Conservation (phyloP, 257 asterid genomes). For the Salvia miltiorrhiza region DNA sequence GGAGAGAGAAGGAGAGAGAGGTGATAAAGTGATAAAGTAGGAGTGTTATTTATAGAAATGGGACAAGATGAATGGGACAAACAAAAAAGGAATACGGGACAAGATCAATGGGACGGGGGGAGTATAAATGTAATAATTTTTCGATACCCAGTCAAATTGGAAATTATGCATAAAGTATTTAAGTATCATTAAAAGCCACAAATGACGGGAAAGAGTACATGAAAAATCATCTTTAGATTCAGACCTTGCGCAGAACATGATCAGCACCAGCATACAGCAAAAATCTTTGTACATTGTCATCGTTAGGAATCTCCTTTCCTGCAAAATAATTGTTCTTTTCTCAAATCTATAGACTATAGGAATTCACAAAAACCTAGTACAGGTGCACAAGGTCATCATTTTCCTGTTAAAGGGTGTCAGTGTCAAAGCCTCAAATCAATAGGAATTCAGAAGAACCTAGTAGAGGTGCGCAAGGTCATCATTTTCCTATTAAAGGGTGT, state of each 20-base stretch:
- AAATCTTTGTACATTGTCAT: conserved; percentile 39
- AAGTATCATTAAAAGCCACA: not conserved
- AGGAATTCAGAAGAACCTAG: not conserved
- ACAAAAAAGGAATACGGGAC: too few species aligned
- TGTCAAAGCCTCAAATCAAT: not conserved
- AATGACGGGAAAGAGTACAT: not conserved
- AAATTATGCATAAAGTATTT: not conserved
- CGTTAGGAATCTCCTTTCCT: conserved; percentile 77
- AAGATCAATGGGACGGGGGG: too few species aligned
- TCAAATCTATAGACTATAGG: not conserved
- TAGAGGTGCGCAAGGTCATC: too few species aligned
- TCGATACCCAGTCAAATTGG: not conserved
- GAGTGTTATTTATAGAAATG: too few species aligned
- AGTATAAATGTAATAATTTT: not conserved
- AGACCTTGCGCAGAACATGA: conserved; percentile 71
- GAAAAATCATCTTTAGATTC: conserved; percentile 11
- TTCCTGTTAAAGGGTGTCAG: not conserved
- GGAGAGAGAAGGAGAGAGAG: too few species aligned
- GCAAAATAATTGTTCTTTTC: conserved; percentile 23
- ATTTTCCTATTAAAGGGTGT: too few species aligned
- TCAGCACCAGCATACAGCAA: conserved; percentile 64
- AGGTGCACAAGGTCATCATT: not conserved
- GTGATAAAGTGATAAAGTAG: too few species aligned
- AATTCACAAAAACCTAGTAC: conserved; percentile 2
- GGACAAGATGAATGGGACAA: too few species aligned